These are phyloP conservation scores for Neurospora sp. DNA, from an alignment of 495 filamentous ascomycete genomes.

Conservation along the genomic window DNA sequence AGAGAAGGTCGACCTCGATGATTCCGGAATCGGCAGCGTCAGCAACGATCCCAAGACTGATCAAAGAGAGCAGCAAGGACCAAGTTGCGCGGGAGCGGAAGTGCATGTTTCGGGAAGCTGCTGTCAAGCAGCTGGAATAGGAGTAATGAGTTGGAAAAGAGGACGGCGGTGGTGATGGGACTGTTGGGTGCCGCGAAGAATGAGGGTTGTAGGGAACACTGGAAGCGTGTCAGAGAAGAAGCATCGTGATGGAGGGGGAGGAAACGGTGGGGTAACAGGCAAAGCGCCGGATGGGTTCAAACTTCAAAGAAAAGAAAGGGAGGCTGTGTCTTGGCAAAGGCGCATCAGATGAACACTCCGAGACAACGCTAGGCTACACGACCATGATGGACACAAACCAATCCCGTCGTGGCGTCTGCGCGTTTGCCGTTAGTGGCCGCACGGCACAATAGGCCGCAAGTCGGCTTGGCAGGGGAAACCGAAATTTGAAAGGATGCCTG, in stretches of 20 bases:
- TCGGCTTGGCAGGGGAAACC: no score
- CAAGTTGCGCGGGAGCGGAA: not conserved
- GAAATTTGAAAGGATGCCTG: no score
- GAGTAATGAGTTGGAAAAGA: no score
- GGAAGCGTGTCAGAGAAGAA: not conserved
- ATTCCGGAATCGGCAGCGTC: not conserved
- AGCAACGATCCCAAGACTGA: not conserved
- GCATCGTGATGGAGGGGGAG: not conserved
- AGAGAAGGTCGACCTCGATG: constrained; percentile 12
- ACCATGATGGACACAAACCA: no score
- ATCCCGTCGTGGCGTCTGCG: no score
- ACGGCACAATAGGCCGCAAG: no score
- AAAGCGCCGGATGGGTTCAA: not conserved
- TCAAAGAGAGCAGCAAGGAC: not conserved
- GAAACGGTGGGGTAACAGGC: not conserved
- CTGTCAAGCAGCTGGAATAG: not conserved
- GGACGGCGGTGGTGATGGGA: no score
- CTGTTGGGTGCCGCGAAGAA: not conserved
- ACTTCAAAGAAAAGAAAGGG: not conserved
- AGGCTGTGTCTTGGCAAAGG: not conserved
- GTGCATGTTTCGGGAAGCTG: not conserved
- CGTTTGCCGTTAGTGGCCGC: no score
- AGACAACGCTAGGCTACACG: no score
- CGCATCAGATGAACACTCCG: no score
- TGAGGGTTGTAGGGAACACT: not conserved